Percentiles rank a stretch among this genome's conserved stretches.
Conservation (phyloP, 139 green algal genomes). For the Penium margaritaceum region DNA sequence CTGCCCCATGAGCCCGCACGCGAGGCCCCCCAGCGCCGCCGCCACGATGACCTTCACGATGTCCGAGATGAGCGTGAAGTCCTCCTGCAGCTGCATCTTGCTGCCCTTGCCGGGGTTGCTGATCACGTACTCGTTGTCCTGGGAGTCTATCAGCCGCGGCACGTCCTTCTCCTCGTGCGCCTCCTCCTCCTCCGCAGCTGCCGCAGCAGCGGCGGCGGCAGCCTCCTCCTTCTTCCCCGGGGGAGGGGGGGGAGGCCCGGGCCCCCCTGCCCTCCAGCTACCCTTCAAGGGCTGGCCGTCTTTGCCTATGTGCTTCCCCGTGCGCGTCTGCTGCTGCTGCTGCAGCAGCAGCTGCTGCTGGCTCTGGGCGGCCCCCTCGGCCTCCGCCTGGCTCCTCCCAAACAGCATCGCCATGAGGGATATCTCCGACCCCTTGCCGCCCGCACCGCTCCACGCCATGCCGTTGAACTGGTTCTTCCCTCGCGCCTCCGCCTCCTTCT, state of each 20-base stretch:
- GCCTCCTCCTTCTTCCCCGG: neutral
- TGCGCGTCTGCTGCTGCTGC: no score
- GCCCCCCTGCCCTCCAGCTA: neutral
- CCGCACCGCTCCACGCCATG: neutral
- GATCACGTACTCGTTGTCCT: slow-evolving; percentile 97
- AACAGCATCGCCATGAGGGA: neutral
- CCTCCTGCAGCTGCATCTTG: slow-evolving; percentile 74
- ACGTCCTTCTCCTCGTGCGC: slow-evolving; percentile 57
- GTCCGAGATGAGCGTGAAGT: slow-evolving; percentile 78
- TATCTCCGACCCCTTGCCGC: neutral
- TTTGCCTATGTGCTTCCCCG: no score
- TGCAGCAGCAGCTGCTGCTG: no score
- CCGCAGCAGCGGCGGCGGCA: neutral
- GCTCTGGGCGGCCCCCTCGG: no score
- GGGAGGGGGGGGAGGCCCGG: neutral
- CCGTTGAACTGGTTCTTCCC: neutral
- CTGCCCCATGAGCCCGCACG: slow-evolving; percentile 73
- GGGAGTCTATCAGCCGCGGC: slow-evolving; percentile 83
- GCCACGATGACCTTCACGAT: slow-evolving; percentile 56
- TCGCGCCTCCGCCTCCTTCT: neutral
- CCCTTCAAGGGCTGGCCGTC: no score
- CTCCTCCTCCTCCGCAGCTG: slow-evolving; percentile 7
- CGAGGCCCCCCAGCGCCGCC: slow-evolving; percentile 58
- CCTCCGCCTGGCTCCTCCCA: no score
- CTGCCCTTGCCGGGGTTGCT: slow-evolving; percentile 71